These are phyloP conservation scores for Nakataea oryzae DNA, from an alignment of 2,329 filamentous ascomycete genomes.

Conservation along the genomic window DNA sequence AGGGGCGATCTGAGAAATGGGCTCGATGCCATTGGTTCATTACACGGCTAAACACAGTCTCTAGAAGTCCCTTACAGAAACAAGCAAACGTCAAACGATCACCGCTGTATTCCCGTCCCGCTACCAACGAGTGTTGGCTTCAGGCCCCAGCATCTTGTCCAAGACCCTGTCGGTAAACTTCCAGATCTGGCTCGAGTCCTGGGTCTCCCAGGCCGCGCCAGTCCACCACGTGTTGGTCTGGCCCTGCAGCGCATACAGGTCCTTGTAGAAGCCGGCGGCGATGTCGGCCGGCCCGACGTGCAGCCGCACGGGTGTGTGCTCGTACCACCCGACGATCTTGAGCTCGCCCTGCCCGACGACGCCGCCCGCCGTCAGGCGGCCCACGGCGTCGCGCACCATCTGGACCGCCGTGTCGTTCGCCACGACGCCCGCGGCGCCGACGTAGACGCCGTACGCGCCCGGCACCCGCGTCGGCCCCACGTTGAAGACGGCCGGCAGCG, in stretches of 20 bases:
- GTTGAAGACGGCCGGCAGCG: background rate
- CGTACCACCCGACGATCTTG: background rate
- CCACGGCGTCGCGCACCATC: background rate
- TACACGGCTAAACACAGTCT: too few relatives aligned
- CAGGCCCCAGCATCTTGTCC: background rate
- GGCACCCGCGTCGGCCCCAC: background rate
- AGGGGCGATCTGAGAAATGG: too few relatives aligned
- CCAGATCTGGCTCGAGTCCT: conserved; percentile 20
- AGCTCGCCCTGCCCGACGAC: background rate
- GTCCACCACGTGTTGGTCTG: conserved; percentile 15
- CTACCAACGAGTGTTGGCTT: too few relatives aligned
- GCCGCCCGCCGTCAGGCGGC: background rate
- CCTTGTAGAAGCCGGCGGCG: conserved; percentile 14
- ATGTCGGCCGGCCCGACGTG: conserved; percentile 5
- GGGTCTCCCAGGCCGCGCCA: conserved; percentile 17
- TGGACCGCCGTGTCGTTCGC: background rate
- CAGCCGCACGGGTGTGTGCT: background rate
- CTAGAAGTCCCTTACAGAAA: too few relatives aligned
- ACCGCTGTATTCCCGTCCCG: too few relatives aligned
- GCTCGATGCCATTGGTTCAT: too few relatives aligned
- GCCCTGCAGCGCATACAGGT: conserved; percentile 15
- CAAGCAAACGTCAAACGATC: too few relatives aligned
- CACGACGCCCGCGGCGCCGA: background rate
- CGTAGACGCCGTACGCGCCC: background rate
- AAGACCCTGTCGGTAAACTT: conserved; percentile 12